phyloP scores from a whole-genome alignment of 108 stramenopile species.

The Nitzschia sp. region DNA sequence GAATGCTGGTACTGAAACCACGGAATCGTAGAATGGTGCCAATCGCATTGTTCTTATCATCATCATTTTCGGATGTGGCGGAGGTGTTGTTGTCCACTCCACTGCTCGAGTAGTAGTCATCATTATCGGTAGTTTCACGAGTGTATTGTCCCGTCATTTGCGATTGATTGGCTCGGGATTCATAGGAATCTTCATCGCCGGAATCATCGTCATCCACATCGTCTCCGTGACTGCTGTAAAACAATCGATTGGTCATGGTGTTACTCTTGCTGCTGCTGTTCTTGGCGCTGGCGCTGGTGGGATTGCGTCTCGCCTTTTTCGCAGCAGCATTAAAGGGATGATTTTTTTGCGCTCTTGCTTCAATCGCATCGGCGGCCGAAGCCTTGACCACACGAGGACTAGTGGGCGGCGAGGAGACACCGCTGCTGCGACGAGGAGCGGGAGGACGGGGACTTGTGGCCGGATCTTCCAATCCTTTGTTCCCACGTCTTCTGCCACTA shows the following conservation, averaged over 20 bases:
- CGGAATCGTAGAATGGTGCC: conserved; percentile 61
- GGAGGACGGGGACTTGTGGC: not conserved
- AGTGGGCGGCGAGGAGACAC: not conserved
- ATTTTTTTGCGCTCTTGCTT: no score
- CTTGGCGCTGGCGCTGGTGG: not conserved
- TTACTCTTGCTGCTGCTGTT: no score
- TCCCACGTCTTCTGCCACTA: not conserved
- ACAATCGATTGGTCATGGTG: conserved; percentile 24
- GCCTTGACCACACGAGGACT: no score
- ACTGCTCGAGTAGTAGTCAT: no score
- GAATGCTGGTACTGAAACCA: conserved; percentile 76
- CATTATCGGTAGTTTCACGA: not conserved
- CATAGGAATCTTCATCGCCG: conserved; percentile 43
- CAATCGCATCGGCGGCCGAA: not conserved
- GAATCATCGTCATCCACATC: conserved; percentile 40
- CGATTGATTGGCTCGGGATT: conserved; percentile 11
- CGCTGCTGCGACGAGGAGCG: not conserved
- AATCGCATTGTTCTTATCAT: not conserved
- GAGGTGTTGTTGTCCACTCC: not conserved
- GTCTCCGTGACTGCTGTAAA: conserved; percentile 31
- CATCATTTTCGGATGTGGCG: conserved; percentile 1
- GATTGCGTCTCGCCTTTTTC: not conserved
- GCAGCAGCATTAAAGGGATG: not conserved
- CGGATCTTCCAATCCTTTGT: not conserved
- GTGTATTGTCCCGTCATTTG: not conserved